phyloP scores from a whole-genome alignment of 352 stramenopile genomes.

The Aphanomyces cochlioides region DNA sequence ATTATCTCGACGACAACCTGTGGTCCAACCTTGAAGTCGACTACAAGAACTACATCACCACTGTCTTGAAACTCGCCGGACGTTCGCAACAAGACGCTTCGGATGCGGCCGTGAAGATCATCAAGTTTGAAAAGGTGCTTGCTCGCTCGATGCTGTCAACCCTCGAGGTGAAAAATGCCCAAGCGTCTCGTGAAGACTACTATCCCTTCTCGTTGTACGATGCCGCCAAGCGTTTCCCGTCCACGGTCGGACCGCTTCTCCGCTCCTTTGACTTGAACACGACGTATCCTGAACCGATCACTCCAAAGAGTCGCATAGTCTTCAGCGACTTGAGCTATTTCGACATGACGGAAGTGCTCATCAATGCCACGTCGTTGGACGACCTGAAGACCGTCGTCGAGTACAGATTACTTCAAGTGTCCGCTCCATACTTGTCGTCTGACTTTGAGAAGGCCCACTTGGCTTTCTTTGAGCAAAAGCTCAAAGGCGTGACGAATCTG shows the following conservation, averaged over 20 bases:
- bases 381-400: conserved; percentile 10
- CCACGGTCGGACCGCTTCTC: conserved; percentile 46
- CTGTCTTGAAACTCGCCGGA: neutral
- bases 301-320: conserved; percentile 36
- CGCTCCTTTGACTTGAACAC: conserved; percentile 35
- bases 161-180: neutral
- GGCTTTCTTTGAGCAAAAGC: conserved; percentile 45
- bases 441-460: conserved; percentile 11
- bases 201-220: conserved; percentile 30
- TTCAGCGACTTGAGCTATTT: conserved; percentile 34
- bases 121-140: neutral
- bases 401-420: conserved; percentile 9
- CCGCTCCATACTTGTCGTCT: conserved; percentile 3
- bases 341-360: conserved; percentile 14
- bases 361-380: neutral
- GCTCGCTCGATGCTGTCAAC: conserved; percentile 4
- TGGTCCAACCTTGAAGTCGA: neutral
- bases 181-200: too few relatives aligned
- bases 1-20: neutral
- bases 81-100: neutral
- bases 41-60: neutral
- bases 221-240: conserved; percentile 46
- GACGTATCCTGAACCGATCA: conserved; percentile 13
- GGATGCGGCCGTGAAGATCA: neutral
- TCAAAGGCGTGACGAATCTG: conserved; percentile 38